Evolutionary conservation across 805 yeast genomes (phyloP).

Genomic region (Teunomyces pallodes): DNA sequence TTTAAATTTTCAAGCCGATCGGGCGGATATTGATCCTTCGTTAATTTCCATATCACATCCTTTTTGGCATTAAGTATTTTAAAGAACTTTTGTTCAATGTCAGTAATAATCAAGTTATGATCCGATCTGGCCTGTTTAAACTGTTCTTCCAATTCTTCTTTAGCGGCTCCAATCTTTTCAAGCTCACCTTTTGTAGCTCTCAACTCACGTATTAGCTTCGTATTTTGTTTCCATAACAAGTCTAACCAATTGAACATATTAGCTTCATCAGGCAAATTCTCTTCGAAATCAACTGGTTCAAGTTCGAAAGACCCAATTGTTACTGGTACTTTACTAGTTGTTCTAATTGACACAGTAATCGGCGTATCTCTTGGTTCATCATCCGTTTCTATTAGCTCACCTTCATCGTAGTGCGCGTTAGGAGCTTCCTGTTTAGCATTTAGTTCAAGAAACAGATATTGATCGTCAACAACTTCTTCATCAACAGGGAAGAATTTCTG

Average conservation of each 20-base stretch:
- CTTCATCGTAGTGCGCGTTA: constrained; percentile 4
- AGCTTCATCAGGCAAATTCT: constrained; percentile 10
- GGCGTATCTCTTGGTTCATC: constrained; percentile 10
- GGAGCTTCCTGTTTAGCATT: constrained; percentile 3
- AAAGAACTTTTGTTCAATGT: constrained; percentile 26
- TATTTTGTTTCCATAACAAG: constrained; percentile 14
- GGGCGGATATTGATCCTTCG: constrained; percentile 6
- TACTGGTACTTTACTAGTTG: constrained; percentile 22
- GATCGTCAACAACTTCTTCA: constrained; percentile 5
- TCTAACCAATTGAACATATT: constrained; percentile 28
- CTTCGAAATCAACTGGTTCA: constrained; percentile 16
- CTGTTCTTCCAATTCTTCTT: constrained; percentile 9
- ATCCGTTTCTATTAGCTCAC: constrained; percentile 6
- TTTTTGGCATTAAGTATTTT: constrained; percentile 29
- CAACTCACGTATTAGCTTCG: constrained; percentile 5
- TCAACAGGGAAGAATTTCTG: constrained; percentile 16
- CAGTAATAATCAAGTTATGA: constrained; percentile 18
- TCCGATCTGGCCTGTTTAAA: constrained; percentile 13
- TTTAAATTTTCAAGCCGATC: constrained; percentile 15
- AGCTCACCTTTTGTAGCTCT: background rate
- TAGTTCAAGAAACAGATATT: background rate
- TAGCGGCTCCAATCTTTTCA: constrained; percentile 1
- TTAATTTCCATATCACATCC: constrained; percentile 27
- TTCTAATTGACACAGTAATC: constrained; percentile 13
- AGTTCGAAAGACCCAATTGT: constrained; percentile 25